phyloP scores from a whole-genome alignment of 1,284 basidiomycete species.

The Sphaerobolus stellatus region DNA sequence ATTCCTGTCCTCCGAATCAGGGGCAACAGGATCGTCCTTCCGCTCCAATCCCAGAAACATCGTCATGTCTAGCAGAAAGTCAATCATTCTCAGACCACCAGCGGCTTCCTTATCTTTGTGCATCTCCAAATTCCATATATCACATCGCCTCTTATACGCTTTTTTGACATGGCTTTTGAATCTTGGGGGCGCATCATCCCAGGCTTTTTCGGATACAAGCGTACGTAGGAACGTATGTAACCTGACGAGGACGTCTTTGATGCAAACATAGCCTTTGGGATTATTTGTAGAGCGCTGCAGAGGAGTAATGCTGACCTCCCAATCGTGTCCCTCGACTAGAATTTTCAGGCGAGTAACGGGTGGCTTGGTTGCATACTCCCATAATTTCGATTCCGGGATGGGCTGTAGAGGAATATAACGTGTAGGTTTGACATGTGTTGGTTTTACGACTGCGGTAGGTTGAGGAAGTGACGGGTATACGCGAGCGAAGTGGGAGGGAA shows the following conservation, averaged over 20 bases:
- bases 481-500: not conserved
- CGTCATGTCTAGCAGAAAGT: constrained; percentile 53
- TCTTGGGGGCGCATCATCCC: constrained; percentile 42
- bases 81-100: constrained; percentile 60
- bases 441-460: no score
- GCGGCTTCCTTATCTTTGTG: no score
- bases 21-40: no score
- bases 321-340: constrained; percentile 55
- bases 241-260: constrained; percentile 56
- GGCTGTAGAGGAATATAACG: not conserved
- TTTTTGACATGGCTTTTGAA: constrained; percentile 47
- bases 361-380: constrained; percentile 57
- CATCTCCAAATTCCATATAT: constrained; percentile 39
- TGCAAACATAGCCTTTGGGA: constrained; percentile 45
- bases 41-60: constrained; percentile 51
- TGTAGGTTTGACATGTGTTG: not conserved
- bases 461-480: not conserved
- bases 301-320: constrained; percentile 58
- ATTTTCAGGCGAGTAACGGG: constrained; percentile 56
- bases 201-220: constrained; percentile 57
- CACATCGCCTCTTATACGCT: constrained; percentile 51
- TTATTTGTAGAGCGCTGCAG: constrained; percentile 24
- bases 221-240: constrained; percentile 52
- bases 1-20: no score
- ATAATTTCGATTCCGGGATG: constrained; percentile 40